A percentile compares a stretch with the other conserved stretches of the same genome.
phyloP scores from a whole-genome alignment of 148 eudicot species.

The Diospyros kaki region DNA sequence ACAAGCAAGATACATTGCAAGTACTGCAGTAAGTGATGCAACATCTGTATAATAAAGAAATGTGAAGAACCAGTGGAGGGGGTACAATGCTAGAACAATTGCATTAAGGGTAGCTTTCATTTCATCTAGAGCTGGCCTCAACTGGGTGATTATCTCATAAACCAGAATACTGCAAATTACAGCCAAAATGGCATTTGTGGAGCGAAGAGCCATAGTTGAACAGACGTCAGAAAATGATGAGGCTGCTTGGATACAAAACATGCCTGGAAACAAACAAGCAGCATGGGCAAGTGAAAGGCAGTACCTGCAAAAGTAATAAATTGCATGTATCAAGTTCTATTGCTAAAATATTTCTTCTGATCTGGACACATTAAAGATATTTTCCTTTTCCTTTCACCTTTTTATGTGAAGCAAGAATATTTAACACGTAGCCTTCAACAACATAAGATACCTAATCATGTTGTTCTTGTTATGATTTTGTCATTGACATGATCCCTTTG shows the following conservation, averaged over 20 bases:
- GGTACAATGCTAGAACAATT: slow-evolving; percentile 64
- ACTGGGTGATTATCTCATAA: slow-evolving; percentile 50
- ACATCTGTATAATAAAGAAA: slow-evolving; percentile 87
- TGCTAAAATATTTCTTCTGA: background rate
- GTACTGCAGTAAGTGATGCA: slow-evolving; percentile 67
- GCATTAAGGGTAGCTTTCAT: slow-evolving; percentile 60
- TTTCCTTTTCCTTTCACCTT: background rate
- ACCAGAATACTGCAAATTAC: slow-evolving; percentile 63
- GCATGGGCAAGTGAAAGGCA: slow-evolving; percentile 92
- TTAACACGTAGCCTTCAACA: background rate
- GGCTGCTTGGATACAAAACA: slow-evolving; percentile 38
- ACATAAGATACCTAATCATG: background rate
- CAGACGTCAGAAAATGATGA: slow-evolving; percentile 55
- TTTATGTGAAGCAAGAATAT: background rate
- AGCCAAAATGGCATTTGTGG: slow-evolving; percentile 68
- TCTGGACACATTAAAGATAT: background rate
- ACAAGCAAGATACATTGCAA: slow-evolving; percentile 58
- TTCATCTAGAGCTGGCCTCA: slow-evolving; percentile 61
- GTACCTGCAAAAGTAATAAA: slow-evolving; percentile 87
- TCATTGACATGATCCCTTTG: background rate
- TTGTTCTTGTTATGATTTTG: background rate
- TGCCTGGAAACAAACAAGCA: slow-evolving; percentile 97
- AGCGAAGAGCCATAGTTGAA: slow-evolving; percentile 61
- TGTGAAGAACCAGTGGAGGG: slow-evolving; percentile 95
- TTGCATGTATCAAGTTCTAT: slow-evolving; percentile 36